These are phyloP conservation scores for Hansfordia pulvinata DNA, from an alignment of 2,329 filamentous ascomycete genomes.

Conservation along the genomic window DNA sequence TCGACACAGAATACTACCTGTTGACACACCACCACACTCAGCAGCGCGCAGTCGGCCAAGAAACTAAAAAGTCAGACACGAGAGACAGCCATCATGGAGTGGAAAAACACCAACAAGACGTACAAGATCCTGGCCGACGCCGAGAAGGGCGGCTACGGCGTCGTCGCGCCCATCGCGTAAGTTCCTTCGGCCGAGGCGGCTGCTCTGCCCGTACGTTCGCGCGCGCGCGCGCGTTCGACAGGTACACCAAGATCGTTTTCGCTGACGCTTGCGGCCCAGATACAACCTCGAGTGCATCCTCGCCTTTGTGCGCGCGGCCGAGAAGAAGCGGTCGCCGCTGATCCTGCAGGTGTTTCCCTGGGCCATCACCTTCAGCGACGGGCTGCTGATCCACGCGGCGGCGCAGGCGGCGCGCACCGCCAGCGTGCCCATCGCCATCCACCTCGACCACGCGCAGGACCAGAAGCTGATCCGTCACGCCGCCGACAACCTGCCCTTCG, in stretches of 20 bases:
- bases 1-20: too few relatives aligned
- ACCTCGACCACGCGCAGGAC: slow-evolving; percentile 55
- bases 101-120: slow-evolving; percentile 22
- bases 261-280: slow-evolving; percentile 3
- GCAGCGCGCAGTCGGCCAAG: too few relatives aligned
- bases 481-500: slow-evolving; percentile 43
- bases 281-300: slow-evolving; percentile 63
- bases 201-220: too few relatives aligned
- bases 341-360: slow-evolving; percentile 62
- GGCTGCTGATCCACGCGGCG: slow-evolving; percentile 36
- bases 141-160: slow-evolving; percentile 38
- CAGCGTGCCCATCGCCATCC: slow-evolving; percentile 43
- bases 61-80: too few relatives aligned
- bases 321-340: slow-evolving; percentile 45
- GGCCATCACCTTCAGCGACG: slow-evolving; percentile 48
- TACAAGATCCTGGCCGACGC: slow-evolving; percentile 38
- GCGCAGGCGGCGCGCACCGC: slow-evolving; percentile 39
- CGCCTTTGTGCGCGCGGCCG: slow-evolving; percentile 18
- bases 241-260: not conserved
- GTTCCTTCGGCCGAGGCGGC: not conserved
- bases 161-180: slow-evolving; percentile 35
- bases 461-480: slow-evolving; percentile 43
- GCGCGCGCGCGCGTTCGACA: too few relatives aligned
- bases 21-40: too few relatives aligned
- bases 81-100: slow-evolving; percentile 7